Evolutionary conservation across 768 basidiomycete species (phyloP).

Genomic region (Mycena olivaceomarginata): DNA sequence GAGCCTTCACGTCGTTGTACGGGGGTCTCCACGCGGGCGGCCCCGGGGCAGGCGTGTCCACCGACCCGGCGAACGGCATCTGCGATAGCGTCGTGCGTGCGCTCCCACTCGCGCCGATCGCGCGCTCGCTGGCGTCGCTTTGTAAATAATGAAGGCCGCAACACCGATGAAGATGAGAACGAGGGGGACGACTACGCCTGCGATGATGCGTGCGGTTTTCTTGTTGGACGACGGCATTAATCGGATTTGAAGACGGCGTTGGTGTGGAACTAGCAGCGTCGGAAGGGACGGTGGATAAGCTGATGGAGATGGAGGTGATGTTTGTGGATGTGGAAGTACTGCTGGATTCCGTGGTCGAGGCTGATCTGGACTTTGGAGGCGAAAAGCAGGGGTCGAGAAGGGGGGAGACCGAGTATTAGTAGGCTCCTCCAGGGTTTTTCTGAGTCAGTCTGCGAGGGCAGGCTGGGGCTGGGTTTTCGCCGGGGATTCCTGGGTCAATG

Average conservation of each 20-base stretch:
- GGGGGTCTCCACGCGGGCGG: too few species aligned
- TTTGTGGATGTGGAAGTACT: not conserved
- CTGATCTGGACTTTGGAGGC: too few species aligned
- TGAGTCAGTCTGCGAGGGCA: too few species aligned
- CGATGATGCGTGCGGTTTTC: not conserved
- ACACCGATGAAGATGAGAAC: constrained; percentile 13
- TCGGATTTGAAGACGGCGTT: not conserved
- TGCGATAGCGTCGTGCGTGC: constrained; percentile 35
- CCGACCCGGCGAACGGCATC: not conserved
- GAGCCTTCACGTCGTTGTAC: too few species aligned
- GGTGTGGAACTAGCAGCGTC: not conserved
- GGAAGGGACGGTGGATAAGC: not conserved
- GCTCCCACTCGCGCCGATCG: constrained; percentile 36
- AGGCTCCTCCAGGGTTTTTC: too few species aligned
- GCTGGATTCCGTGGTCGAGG: not conserved
- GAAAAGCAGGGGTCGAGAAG: too few species aligned
- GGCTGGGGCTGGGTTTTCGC: too few species aligned
- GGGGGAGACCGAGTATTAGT: too few species aligned
- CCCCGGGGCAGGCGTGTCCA: not conserved
- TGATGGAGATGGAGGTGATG: not conserved
- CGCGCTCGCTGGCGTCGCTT: constrained; percentile 26
- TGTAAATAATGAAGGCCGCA: constrained; percentile 23
- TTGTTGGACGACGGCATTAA: not conserved
- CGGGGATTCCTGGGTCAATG: too few species aligned
- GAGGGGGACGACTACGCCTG: constrained; percentile 31